Evolutionary conservation across 2,329 filamentous ascomycete species (phyloP).

Genomic region (Pyrenochaeta sp.): DNA sequence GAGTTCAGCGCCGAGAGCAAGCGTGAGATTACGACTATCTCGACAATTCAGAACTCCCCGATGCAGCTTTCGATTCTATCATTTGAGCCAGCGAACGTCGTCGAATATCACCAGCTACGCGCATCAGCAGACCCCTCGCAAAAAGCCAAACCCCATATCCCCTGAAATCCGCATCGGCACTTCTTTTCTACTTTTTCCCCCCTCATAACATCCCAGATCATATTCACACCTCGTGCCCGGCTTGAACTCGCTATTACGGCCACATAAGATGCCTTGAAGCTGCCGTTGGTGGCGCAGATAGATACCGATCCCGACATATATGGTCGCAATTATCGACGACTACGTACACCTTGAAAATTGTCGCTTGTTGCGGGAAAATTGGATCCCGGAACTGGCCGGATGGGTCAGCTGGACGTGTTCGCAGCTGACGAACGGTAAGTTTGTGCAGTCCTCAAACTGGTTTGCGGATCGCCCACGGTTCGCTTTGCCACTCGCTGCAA

Average conservation of each 20-base stretch:
- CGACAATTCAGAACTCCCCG: not conserved
- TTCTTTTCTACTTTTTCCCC: not conserved
- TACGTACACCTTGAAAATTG: not conserved
- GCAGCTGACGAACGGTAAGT: slow-evolving; percentile 8
- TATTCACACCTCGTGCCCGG: slow-evolving; percentile 2
- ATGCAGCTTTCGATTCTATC: not conserved
- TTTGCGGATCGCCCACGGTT: not conserved
- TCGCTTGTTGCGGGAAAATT: slow-evolving; percentile 1
- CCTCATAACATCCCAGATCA: not conserved
- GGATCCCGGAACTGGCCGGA: not conserved
- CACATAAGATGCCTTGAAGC: not conserved
- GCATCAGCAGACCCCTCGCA: not conserved
- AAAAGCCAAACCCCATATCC: not conserved
- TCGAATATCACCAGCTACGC: not conserved
- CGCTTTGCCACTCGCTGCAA: not conserved
- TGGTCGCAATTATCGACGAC: slow-evolving; percentile 6
- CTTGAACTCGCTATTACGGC: not conserved
- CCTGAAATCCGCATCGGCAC: not conserved
- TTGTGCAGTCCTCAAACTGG: not conserved
- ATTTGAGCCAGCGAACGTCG: not conserved
- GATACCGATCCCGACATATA: slow-evolving; percentile 17
- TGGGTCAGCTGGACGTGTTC: slow-evolving; percentile 10
- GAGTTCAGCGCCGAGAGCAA: slow-evolving; percentile 9
- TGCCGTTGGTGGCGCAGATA: slow-evolving; percentile 8
- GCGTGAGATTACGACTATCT: not conserved